These are phyloP conservation scores for Sisymbrium irio DNA, from an alignment of 345 rosid genomes.

Conservation along the genomic window DNA sequence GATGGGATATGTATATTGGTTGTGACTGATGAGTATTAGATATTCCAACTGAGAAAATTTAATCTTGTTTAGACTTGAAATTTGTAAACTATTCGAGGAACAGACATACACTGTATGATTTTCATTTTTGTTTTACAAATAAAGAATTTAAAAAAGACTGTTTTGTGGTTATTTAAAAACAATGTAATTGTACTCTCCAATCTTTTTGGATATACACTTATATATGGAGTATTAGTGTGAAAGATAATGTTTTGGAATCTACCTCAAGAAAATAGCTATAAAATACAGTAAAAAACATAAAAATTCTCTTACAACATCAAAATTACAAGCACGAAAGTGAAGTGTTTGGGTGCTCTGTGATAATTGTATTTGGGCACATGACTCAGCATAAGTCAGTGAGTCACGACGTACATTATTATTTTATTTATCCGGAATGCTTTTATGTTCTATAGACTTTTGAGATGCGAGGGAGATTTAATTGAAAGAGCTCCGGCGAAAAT, in stretches of 20 bases:
- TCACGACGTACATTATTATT: not conserved
- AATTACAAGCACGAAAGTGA: no score
- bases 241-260: no score
- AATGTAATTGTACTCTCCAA: not conserved
- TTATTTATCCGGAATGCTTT: not conserved
- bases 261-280: no score
- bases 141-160: not conserved
- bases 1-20: not conserved
- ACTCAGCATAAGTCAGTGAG: no score
- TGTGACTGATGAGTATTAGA: not conserved
- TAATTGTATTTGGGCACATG: no score
- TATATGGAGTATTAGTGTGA: no score
- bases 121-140: not conserved
- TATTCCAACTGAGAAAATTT: not conserved
- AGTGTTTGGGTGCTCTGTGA: no score
- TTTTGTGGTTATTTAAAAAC: not conserved
- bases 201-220: no score
- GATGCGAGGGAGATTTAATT: slow-evolving; percentile 23
- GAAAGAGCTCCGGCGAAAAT: slow-evolving; percentile 8
- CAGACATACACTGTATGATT: not conserved
- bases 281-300: no score
- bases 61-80: not conserved
- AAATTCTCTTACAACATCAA: no score
- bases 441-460: not conserved
- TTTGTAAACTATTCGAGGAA: not conserved